Evolutionary conservation across 1,139 yeast genomes (phyloP), one percentile per base, ranked within the genome.

Genomic region (Diutina rugosa): DNA sequence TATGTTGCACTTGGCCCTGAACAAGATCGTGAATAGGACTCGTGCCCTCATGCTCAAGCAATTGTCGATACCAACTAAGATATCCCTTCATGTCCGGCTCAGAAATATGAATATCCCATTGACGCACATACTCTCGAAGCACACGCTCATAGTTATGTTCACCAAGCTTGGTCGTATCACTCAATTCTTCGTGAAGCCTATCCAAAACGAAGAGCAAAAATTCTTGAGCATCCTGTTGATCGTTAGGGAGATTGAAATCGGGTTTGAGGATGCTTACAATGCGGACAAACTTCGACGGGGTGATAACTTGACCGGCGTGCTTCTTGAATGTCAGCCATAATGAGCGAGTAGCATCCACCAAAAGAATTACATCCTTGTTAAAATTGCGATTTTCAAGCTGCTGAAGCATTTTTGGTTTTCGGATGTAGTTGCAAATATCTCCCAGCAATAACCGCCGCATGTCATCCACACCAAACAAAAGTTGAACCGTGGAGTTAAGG

Each of bases 191-290:
- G 65, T 86, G 93, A 26, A 86, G 67, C 57, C 84, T 75, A 64
- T 86, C 91, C 59, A 87, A 68, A 9, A 85, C 63, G 61, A 84
- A 83, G 65, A 85, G 74, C 56, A 87, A 69, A 63, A 85, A 86
- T 62, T 87, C 95, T 59, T 86, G 89, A 1, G 91, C 83, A 67
- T 87, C 95, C 65, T 87, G 93, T 63, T 87, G 95, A 62, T 85
- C 88, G 60, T 75, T 69, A 0, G 91, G 91, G 10, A 86, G 84
- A 61, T 76, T 73, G 57, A 85, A 77, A 61, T 82, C 87, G 0
- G 90, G 90, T 61, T 84, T 81, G 46, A 84, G 64, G 5, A 69
- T 61, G 10, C 82, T 71, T 55, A 87, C 75, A 1, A 78, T 70
- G 58, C 83, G 74, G 48, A 85, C 70, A 62, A 86, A 85, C 56